Percentiles rank a stretch among this genome's conserved stretches.
These are phyloP conservation scores for Erythrobasidium hasegawianum DNA, from an alignment of 1,284 basidiomycete genomes.

Conservation along the genomic window DNA sequence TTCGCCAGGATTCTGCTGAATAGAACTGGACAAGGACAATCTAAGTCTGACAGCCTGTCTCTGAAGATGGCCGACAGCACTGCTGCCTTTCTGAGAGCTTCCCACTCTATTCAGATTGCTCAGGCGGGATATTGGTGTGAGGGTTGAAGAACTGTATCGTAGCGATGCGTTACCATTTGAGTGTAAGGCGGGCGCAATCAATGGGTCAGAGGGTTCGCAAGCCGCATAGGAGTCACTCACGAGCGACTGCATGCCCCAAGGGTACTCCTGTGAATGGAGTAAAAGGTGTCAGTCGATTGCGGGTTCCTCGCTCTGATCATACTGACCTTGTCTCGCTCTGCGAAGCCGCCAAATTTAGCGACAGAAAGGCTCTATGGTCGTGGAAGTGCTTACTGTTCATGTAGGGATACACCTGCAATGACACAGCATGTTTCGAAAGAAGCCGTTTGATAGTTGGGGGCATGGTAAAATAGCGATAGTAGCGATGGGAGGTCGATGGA, in stretches of 20 bases:
- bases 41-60: too few species aligned
- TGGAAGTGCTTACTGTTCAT: conserved; percentile 28
- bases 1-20: too few species aligned
- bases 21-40: too few species aligned
- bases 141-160: conserved; percentile 28
- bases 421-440: too few species aligned
- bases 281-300: not conserved
- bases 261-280: conserved; percentile 15
- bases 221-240: too few species aligned
- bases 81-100: too few species aligned
- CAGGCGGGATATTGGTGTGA: conserved; percentile 20
- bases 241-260: conserved; percentile 24
- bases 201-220: too few species aligned
- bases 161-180: not conserved
- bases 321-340: conserved; percentile 32
- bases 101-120: conserved; percentile 10
- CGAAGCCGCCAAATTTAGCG: not conserved
- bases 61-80: too few species aligned
- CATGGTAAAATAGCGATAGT: too few species aligned
- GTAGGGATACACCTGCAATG: conserved; percentile 5
- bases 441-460: too few species aligned
- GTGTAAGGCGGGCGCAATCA: too few species aligned
- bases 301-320: not conserved
- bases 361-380: not conserved
- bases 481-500: not conserved